Evolutionary conservation across 202 grass and related monocot genomes (phyloP).

Genomic region (Zizania palustris): DNA sequence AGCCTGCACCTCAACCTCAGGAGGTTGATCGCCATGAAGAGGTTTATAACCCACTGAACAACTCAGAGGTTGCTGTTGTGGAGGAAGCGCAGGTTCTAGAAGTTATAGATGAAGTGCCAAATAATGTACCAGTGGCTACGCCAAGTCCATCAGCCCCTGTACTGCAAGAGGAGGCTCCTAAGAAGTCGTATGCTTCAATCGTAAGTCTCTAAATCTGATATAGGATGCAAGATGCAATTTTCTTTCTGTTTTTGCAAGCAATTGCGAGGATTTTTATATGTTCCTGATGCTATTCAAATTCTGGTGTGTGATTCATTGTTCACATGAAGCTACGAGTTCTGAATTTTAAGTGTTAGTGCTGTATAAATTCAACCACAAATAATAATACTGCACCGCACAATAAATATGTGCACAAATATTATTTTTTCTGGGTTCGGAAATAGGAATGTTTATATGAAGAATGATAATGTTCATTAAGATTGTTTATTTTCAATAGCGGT

Average conservation of each 20-base stretch:
- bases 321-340: conserved; percentile 6
- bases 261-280: neutral
- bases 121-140: conserved; percentile 24
- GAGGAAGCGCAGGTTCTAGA: conserved; percentile 59
- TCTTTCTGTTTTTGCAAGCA: neutral
- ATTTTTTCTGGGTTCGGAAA: neutral
- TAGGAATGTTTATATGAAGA: neutral
- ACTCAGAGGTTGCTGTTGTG: conserved; percentile 45
- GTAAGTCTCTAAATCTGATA: too few relatives aligned
- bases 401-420: neutral
- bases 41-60: conserved; percentile 56
- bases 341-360: neutral
- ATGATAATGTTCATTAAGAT: neutral
- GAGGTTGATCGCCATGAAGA: conserved; percentile 44
- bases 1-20: conserved; percentile 10
- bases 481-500: neutral
- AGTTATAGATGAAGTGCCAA: conserved; percentile 65
- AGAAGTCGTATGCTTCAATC: conserved; percentile 98
- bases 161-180: conserved; percentile 60
- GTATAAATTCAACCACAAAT: neutral
- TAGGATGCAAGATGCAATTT: too few relatives aligned
- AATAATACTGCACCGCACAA: neutral
- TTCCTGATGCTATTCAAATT: neutral
- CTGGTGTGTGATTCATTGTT: neutral
- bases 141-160: conserved; percentile 20